Percentiles rank a stretch among this genome's conserved stretches.
phyloP scores from a whole-genome alignment of 345 rosid species.

The Lumnitzera littorea region DNA sequence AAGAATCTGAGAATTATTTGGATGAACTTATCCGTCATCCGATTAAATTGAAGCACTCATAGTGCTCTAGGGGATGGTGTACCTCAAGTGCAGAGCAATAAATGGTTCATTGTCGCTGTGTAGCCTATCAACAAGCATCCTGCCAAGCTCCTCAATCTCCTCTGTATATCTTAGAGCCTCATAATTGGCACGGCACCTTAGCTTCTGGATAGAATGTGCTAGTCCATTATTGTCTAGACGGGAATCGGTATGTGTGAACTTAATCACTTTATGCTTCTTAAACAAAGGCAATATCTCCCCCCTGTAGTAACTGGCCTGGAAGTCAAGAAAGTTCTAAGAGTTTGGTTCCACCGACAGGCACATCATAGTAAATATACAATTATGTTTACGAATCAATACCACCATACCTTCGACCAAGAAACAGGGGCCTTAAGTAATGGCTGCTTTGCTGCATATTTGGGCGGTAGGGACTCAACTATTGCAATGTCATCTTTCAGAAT shows the following conservation, averaged over 20 bases:
- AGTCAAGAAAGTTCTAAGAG: slow-evolving; percentile 11
- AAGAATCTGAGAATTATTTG: no score
- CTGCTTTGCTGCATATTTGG: slow-evolving; percentile 34
- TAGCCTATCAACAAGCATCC: slow-evolving; percentile 55
- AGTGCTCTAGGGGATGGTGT: slow-evolving; percentile 2
- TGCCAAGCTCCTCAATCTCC: slow-evolving; percentile 73
- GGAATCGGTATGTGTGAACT: slow-evolving; percentile 89
- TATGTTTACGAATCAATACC: no score
- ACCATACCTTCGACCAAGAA: slow-evolving; percentile 95
- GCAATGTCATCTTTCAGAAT: slow-evolving; percentile 65
- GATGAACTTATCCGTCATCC: neutral
- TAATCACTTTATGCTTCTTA: slow-evolving; percentile 72
- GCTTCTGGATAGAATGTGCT: slow-evolving; percentile 62
- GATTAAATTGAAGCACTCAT: no score
- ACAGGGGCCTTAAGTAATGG: slow-evolving; percentile 82
- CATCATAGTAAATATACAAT: neutral
- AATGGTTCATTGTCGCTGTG: slow-evolving; percentile 63
- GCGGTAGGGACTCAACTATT: slow-evolving; percentile 78
- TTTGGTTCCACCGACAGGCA: slow-evolving; percentile 3
- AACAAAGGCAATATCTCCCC: slow-evolving; percentile 56
- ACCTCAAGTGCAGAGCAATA: slow-evolving; percentile 90
- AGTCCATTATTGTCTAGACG: slow-evolving; percentile 85
- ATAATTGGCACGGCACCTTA: slow-evolving; percentile 94
- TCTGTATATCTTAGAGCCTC: slow-evolving; percentile 58
- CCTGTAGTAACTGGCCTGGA: slow-evolving; percentile 94